Conservation (phyloP, 345 rosid genomes). For the Hypericum androsaemum region DNA sequence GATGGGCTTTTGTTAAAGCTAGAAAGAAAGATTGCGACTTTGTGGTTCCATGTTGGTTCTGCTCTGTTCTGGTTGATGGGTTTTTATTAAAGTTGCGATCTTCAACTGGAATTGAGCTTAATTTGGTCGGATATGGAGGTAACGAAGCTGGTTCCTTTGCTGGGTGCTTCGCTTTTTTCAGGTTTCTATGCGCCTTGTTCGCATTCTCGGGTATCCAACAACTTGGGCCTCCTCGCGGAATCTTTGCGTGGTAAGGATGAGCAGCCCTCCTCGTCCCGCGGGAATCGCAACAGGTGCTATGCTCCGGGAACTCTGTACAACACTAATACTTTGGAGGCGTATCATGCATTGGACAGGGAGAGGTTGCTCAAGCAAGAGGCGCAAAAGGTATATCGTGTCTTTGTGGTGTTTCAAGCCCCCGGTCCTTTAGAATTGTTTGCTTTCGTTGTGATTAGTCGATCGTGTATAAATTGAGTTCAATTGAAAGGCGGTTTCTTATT, state of each 20-base stretch:
- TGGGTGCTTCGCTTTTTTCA: constrained; percentile 14
- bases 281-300: constrained; percentile 71
- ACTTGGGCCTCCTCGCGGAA: constrained; percentile 57
- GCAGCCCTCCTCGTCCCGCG: constrained; percentile 26
- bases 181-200: constrained; percentile 90
- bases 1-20: too few relatives aligned
- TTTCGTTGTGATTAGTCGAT: neutral
- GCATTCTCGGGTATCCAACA: constrained; percentile 64
- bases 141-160: too few relatives aligned
- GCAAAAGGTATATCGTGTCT: constrained; percentile 37
- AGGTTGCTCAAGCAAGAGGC: constrained; percentile 59
- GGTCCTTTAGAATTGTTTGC: neutral
- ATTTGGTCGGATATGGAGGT: too few relatives aligned
- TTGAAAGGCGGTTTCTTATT: neutral
- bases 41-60: too few relatives aligned
- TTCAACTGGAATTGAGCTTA: neutral
- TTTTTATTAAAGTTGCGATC: neutral
- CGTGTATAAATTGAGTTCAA: constrained; percentile 1
- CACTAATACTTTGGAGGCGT: constrained; percentile 73
- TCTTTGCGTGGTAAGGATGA: constrained; percentile 45
- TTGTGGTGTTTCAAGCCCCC: neutral
- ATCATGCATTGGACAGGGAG: constrained; percentile 49
- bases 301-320: constrained; percentile 75
- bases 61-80: neutral
- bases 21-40: too few relatives aligned